Evolutionary conservation across 768 basidiomycete genomes (phyloP), one percentile per base, ranked within the genome.

Genomic region (Kwoniella pini): DNA sequence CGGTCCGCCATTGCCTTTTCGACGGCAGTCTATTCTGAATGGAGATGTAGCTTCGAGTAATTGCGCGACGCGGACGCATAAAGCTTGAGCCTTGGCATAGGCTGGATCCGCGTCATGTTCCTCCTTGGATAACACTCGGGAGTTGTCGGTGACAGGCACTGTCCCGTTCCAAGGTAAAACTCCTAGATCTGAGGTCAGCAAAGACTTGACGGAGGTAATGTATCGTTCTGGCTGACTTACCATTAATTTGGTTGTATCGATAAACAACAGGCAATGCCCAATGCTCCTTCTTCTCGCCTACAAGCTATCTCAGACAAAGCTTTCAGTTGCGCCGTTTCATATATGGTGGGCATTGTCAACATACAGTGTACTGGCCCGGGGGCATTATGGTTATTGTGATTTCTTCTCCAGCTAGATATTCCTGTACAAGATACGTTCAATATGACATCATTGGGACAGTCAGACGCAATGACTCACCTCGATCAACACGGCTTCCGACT

Each of bases 301-400:
- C 66, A n/a, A 12, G 31, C 60, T 68, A 50, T 21, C 4, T 22
- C 33, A 27, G 57, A 15, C 36, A 13, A 13, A 19, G 3, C 10
- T 11, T 3, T 0, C n/a, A n/a, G n/a, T n/a, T n/a, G n/a, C n/a
- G n/a, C n/a, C n/a, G n/a, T n/a, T n/a, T n/a, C n/a, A n/a, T n/a
- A n/a, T n/a, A n/a, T 15, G 15, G 15, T 30, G 22, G 7, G 26
- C 7, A n/a, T 19, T 17, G 30, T 15, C 10, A 6, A 63, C 68
- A 58, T 42, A 70, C 73, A 1, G 62, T 52, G 50, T 68, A 77
- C 2, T 68, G 51, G 3, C 75, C 75, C 6, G 75, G 71, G 17
- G 75, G 72, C 69, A 77, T 68, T 33, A 77, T 63, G 0, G 75
- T 67, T 13, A 74, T 60, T 2, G 75, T 77, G 38, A 73, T 64